Evolutionary conservation across 371 early-diverging fungal genomes (phyloP).

Genomic region (Mucor lusitanicus): DNA sequence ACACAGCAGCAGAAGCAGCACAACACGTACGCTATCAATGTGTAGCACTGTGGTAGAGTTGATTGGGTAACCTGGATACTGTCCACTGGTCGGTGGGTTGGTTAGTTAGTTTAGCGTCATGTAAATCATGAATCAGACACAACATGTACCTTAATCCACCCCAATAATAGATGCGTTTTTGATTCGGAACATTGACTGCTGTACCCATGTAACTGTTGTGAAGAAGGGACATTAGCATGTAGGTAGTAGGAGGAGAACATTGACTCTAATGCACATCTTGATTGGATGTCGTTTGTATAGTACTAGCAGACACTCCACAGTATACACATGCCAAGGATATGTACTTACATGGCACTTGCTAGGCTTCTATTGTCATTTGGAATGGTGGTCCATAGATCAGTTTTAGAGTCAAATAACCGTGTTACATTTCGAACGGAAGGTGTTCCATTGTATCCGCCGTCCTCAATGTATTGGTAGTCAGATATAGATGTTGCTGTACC

Average conservation of each 20-base stretch:
- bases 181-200: constrained; percentile 12
- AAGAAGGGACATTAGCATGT: neutral
- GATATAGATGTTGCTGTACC: constrained; percentile 1
- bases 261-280: neutral
- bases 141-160: constrained; percentile 19
- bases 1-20: no score
- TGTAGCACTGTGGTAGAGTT: constrained; percentile 9
- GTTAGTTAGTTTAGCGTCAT: neutral
- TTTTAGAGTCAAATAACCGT: constrained; percentile 1
- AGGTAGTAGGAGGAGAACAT: neutral
- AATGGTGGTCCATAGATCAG: constrained; percentile 5
- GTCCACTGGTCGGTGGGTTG: constrained; percentile 2
- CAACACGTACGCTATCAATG: neutral
- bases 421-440: constrained; percentile 9
- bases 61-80: constrained; percentile 13
- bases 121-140: neutral
- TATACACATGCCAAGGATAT: neutral
- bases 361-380: constrained; percentile 2
- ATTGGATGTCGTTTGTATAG: neutral
- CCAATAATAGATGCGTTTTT: constrained; percentile 15
- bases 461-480: neutral
- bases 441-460: constrained; percentile 13
- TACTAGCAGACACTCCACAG: neutral
- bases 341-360: constrained; percentile 15
- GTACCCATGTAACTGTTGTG: constrained; percentile 15